Conservation (phyloP, 2,329 filamentous ascomycete species). For the Aspergillus melleus region DNA sequence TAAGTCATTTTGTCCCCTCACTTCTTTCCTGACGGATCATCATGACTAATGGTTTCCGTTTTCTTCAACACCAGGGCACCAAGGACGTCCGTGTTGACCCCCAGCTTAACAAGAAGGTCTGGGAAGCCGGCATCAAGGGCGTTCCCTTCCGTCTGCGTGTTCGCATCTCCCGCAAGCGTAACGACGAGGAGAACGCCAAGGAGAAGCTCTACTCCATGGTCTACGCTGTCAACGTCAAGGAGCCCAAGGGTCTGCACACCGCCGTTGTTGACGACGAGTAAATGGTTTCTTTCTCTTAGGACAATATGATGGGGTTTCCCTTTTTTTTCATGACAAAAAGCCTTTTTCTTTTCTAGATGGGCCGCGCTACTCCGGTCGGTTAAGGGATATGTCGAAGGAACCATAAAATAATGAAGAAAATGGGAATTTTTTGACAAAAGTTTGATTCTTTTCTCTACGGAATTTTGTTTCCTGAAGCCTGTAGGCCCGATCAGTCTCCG, state of each 20-base stretch:
- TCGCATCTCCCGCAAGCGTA: slow-evolving; percentile 98
- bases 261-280: slow-evolving; percentile 74
- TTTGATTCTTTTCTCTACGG: too few species aligned
- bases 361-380: background rate
- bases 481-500: too few species aligned
- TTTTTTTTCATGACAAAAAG: background rate
- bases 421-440: background rate
- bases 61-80: slow-evolving; percentile 68
- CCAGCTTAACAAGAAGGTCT: slow-evolving; percentile 99
- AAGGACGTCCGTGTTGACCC: slow-evolving; percentile 96
- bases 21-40: background rate
- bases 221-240: slow-evolving; percentile 99
- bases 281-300: slow-evolving; percentile 20
- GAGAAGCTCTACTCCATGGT: slow-evolving; percentile 99
- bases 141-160: slow-evolving; percentile 96
- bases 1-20: slow-evolving; percentile 56
- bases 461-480: too few species aligned
- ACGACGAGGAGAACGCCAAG: slow-evolving; percentile 99
- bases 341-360: background rate
- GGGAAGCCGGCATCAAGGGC: slow-evolving; percentile 98
- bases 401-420: background rate
- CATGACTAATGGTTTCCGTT: slow-evolving; percentile 8
- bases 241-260: slow-evolving; percentile 95
- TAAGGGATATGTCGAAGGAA: background rate
- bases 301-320: background rate